Conservation (phyloP, 2,329 filamentous ascomycete genomes). For the Aspergillus ochraceus region DNA sequence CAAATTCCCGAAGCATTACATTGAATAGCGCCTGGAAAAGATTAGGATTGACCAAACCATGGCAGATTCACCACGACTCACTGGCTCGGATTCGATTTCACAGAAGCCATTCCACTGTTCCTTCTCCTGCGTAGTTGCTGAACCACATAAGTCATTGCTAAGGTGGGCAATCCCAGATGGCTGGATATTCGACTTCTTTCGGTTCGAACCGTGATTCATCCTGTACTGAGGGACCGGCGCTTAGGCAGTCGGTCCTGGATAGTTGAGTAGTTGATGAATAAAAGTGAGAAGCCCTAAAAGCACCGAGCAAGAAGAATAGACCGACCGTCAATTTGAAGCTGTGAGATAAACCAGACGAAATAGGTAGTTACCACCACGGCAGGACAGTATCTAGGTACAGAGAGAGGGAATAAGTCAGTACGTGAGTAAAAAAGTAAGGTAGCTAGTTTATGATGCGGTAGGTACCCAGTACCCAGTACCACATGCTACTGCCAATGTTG, state of each 20-base stretch:
- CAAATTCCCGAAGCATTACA: constrained; percentile 75
- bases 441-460: not conserved
- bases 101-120: constrained; percentile 48
- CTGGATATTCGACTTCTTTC: constrained; percentile 24
- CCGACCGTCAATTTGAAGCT: too few species aligned
- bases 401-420: not conserved
- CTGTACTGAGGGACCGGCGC: too few species aligned
- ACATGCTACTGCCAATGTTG: not conserved
- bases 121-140: constrained; percentile 41
- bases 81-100: constrained; percentile 88
- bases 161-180: constrained; percentile 20
- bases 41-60: constrained; percentile 25
- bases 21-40: constrained; percentile 70
- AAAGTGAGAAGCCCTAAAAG: too few species aligned
- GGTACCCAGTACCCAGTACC: not conserved
- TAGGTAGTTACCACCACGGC: too few species aligned
- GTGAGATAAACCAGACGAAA: too few species aligned
- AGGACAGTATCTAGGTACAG: too few species aligned
- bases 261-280: too few species aligned
- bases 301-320: too few species aligned
- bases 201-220: constrained; percentile 34
- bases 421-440: not conserved
- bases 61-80: constrained; percentile 32
- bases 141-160: constrained; percentile 21
- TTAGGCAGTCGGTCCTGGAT: too few species aligned